Conservation (phyloP, 495 filamentous ascomycete genomes). For the Aspergillus nanangensis region DNA sequence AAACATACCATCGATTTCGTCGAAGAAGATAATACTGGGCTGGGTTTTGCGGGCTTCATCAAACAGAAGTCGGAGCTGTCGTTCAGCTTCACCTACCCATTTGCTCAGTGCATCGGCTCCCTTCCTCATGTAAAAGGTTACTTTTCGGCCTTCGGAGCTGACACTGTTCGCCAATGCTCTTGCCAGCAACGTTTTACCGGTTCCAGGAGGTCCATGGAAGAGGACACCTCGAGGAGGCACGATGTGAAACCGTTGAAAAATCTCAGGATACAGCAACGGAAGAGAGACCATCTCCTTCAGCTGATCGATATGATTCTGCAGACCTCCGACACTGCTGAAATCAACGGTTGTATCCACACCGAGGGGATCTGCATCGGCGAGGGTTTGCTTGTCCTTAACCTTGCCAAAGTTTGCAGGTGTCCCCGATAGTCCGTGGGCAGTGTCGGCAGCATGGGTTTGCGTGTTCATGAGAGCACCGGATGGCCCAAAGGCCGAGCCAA, state of each 20-base stretch:
- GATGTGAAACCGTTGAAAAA: slow-evolving; percentile 88
- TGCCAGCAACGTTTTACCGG: slow-evolving; percentile 93
- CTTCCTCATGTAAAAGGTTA: slow-evolving; percentile 99
- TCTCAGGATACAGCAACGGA: slow-evolving; percentile 88
- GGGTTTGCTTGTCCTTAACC: slow-evolving; percentile 71
- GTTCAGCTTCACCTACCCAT: slow-evolving; percentile 97
- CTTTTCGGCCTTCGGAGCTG: slow-evolving; percentile 76
- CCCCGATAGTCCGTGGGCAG: slow-evolving; percentile 55
- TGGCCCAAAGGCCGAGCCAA: slow-evolving; percentile 57
- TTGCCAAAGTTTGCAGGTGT: slow-evolving; percentile 85
- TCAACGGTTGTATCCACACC: slow-evolving; percentile 88
- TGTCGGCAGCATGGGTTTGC: slow-evolving; percentile 62
- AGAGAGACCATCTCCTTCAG: slow-evolving; percentile 97
- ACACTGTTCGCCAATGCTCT: slow-evolving; percentile 84
- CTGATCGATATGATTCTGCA: slow-evolving; percentile 89
- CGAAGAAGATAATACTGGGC: slow-evolving; percentile 98
- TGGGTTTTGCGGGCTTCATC: slow-evolving; percentile 94
- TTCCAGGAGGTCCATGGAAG: slow-evolving; percentile 95
- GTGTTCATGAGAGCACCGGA: slow-evolving; percentile 49
- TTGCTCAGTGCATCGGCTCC: slow-evolving; percentile 96
- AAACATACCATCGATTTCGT: slow-evolving; percentile 85
- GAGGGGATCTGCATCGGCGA: slow-evolving; percentile 90
- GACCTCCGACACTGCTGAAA: slow-evolving; percentile 86
- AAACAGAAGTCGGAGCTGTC: slow-evolving; percentile 87
- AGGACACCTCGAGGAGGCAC: slow-evolving; percentile 90